A percentile compares a stretch with the other conserved stretches of the same genome.
phyloP scores from a whole-genome alignment of 257 asterid genomes.

The Rauvolfia tetraphylla region DNA sequence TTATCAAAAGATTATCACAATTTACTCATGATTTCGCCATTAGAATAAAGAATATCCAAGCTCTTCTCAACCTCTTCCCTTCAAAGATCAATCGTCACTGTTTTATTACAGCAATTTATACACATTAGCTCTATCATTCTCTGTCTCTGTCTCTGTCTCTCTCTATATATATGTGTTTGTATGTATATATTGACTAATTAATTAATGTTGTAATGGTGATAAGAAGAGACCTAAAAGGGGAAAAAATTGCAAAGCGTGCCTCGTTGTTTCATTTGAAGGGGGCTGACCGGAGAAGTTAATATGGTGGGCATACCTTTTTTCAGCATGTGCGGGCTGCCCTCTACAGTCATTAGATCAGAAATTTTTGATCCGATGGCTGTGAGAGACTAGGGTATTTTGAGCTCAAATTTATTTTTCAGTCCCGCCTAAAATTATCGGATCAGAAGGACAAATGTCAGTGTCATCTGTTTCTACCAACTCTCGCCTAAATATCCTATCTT shows the following conservation, averaged over 20 bases:
- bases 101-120: neutral
- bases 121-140: neutral
- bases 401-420: too few species aligned
- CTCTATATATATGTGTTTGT: neutral
- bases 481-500: too few species aligned
- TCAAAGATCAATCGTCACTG: constrained; percentile 1
- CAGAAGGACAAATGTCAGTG: too few species aligned
- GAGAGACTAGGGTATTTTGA: too few species aligned
- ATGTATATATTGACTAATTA: neutral
- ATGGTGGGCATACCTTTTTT: too few species aligned
- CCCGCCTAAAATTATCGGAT: too few species aligned
- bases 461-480: too few species aligned
- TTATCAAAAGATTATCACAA: neutral
- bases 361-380: too few species aligned
- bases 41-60: neutral
- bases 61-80: constrained; percentile 2
- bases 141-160: constrained; percentile 3
- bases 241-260: neutral
- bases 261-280: neutral
- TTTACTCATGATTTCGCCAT: neutral
- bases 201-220: neutral
- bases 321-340: too few species aligned
- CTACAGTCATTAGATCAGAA: too few species aligned
- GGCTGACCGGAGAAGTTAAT: too few species aligned
- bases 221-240: neutral